phyloP scores from a whole-genome alignment of 768 basidiomycete species.

The Tylopilus felleus region DNA sequence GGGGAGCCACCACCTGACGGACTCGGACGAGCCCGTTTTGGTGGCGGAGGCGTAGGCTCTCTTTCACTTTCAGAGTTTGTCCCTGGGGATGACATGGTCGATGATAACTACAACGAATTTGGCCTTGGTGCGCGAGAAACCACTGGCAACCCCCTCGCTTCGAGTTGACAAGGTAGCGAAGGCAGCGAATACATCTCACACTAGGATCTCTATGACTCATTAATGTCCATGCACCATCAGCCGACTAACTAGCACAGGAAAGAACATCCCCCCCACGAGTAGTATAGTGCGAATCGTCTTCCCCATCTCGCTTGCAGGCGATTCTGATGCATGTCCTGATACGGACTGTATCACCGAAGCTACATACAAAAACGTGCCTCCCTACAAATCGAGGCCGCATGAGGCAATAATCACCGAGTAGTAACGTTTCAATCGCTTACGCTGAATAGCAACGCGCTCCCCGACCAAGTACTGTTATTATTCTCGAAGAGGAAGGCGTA shows the following conservation, averaged over 20 bases:
- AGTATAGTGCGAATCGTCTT: constrained; percentile 47
- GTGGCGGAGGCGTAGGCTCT: constrained; percentile 28
- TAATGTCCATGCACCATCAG: constrained; percentile 61
- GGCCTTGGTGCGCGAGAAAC: neutral
- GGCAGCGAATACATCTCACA: neutral
- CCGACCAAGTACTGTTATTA: constrained; percentile 54
- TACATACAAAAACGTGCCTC: constrained; percentile 92
- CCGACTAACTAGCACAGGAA: constrained; percentile 59
- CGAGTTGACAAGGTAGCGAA: neutral
- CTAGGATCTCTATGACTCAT: neutral
- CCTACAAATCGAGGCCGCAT: constrained; percentile 41
- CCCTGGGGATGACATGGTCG: constrained; percentile 27
- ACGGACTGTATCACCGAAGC: constrained; percentile 85
- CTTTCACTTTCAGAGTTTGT: constrained; percentile 30
- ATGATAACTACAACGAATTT: constrained; percentile 3
- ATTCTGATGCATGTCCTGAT: constrained; percentile 43
- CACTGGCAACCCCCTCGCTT: constrained; percentile 1
- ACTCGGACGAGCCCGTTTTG: constrained; percentile 39
- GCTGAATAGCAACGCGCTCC: constrained; percentile 77
- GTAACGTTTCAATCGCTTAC: constrained; percentile 42
- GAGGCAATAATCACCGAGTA: neutral
- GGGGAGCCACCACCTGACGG: constrained; percentile 30
- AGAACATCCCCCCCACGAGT: constrained; percentile 65
- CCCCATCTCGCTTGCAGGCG: constrained; percentile 39
- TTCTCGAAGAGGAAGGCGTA: constrained; percentile 47